Percentiles rank a stretch among this genome's conserved stretches.
Evolutionary conservation across 169 alveolate genomes (phyloP).

Genomic region (Perkinsus chesapeaki): DNA sequence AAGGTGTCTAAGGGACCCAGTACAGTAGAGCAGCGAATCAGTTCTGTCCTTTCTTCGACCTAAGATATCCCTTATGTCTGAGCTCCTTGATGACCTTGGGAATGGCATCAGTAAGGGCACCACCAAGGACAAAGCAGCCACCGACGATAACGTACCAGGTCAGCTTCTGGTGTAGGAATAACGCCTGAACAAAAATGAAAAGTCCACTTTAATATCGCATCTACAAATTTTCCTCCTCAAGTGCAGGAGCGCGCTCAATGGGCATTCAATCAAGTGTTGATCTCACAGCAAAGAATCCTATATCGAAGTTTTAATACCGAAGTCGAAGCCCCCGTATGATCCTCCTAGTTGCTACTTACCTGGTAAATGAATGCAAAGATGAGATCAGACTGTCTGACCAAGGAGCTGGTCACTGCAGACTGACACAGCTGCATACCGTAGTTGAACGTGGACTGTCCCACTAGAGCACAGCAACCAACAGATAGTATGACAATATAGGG

Average conservation of each 20-base stretch:
- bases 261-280: no score
- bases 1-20: no score
- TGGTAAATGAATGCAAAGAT: neutral
- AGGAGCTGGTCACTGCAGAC: neutral
- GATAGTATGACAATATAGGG: neutral
- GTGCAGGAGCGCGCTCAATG: neutral
- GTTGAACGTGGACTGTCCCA: neutral
- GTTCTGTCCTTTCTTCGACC: neutral
- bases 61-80: neutral
- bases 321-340: no score
- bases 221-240: no score
- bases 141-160: neutral
- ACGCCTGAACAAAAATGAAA: neutral
- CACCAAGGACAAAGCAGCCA: neutral
- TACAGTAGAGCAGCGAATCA: neutral
- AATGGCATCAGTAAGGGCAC: neutral
- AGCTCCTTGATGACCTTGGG: neutral
- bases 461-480: neutral
- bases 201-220: neutral
- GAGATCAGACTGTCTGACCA: neutral
- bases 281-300: no score
- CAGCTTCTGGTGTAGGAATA: neutral
- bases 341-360: neutral
- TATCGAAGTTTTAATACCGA: no score
- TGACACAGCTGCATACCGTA: neutral